These are phyloP conservation scores for Penium margaritaceum DNA, from an alignment of 139 green algal species.

Conservation along the genomic window DNA sequence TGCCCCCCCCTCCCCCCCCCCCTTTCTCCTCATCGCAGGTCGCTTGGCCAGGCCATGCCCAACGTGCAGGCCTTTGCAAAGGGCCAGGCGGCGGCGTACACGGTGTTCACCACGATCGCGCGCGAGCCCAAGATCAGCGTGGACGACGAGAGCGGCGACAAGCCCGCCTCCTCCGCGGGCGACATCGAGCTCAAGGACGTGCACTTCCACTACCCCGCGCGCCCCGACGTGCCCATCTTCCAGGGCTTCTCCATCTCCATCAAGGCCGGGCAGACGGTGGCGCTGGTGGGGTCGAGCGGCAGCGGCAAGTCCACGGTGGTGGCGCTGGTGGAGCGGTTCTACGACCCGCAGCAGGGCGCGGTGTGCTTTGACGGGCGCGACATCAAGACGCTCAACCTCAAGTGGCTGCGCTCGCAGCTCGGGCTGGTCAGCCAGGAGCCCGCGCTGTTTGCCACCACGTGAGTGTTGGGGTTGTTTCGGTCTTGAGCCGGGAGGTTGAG, in stretches of 20 bases:
- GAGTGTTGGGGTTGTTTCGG: too few species aligned
- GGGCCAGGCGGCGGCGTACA: slow-evolving; percentile 19
- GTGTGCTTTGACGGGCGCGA: slow-evolving; percentile 76
- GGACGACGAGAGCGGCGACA: slow-evolving; percentile 17
- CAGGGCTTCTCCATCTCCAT: slow-evolving; percentile 41
- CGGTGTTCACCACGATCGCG: slow-evolving; percentile 26
- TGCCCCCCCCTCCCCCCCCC: background rate
- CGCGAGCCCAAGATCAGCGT: slow-evolving; percentile 23
- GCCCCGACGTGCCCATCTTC: slow-evolving; percentile 48
- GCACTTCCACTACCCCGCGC: slow-evolving; percentile 71
- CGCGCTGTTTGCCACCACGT: slow-evolving; percentile 58
- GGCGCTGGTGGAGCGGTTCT: slow-evolving; percentile 79
- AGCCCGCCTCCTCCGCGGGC: slow-evolving; percentile 13
- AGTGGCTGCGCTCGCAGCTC: slow-evolving; percentile 65
- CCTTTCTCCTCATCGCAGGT: background rate
- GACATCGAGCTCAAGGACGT: slow-evolving; percentile 64
- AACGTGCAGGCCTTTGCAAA: slow-evolving; percentile 12
- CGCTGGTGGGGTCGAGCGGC: slow-evolving; percentile 78
- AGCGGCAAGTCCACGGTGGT: slow-evolving; percentile 69
- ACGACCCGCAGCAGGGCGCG: slow-evolving; percentile 56
- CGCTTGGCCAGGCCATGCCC: slow-evolving; percentile 18
- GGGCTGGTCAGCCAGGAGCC: slow-evolving; percentile 87
- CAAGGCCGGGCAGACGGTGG: slow-evolving; percentile 70
- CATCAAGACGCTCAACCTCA: slow-evolving; percentile 60
- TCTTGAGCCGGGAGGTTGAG: background rate